A percentile compares a stretch with the other conserved stretches of the same genome.
phyloP scores from a whole-genome alignment of 106 monocot genomes.

The Dendrobium catenatum region DNA sequence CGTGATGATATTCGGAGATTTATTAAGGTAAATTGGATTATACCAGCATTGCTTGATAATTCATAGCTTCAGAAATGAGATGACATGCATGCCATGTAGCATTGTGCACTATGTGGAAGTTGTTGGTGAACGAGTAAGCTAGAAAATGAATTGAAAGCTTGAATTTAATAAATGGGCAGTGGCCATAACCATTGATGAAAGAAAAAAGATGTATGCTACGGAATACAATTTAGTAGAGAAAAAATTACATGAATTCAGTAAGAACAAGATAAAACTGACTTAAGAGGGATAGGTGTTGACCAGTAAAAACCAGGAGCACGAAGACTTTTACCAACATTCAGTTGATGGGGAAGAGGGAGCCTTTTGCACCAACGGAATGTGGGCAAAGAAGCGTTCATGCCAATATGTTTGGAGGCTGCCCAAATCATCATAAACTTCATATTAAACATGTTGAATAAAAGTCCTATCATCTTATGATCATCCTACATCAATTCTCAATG shows the following conservation, averaged over 20 bases:
- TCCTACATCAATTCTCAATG: too few relatives aligned
- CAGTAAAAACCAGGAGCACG: background rate
- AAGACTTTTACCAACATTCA: background rate
- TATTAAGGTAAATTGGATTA: slow-evolving; percentile 58
- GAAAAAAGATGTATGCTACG: too few relatives aligned
- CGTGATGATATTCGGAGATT: slow-evolving; percentile 93
- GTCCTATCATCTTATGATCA: too few relatives aligned
- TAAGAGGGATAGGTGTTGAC: background rate
- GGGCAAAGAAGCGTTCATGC: background rate
- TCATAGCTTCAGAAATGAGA: slow-evolving; percentile 6
- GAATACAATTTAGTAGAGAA: too few relatives aligned
- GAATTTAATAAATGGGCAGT: background rate
- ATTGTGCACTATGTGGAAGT: background rate
- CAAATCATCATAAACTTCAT: background rate
- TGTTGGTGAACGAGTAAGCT: background rate
- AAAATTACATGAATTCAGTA: too few relatives aligned
- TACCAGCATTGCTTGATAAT: slow-evolving; percentile 7
- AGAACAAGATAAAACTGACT: too few relatives aligned
- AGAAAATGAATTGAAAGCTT: background rate
- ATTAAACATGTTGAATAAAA: background rate
- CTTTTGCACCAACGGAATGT: background rate
- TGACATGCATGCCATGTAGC: background rate
- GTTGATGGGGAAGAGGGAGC: background rate
- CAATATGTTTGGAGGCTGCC: background rate
- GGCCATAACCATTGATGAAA: background rate